Evolutionary conservation across 2,329 filamentous ascomycete species (phyloP), one percentile per base, ranked within the genome.

Genomic region (Fusarium verrucosum): DNA sequence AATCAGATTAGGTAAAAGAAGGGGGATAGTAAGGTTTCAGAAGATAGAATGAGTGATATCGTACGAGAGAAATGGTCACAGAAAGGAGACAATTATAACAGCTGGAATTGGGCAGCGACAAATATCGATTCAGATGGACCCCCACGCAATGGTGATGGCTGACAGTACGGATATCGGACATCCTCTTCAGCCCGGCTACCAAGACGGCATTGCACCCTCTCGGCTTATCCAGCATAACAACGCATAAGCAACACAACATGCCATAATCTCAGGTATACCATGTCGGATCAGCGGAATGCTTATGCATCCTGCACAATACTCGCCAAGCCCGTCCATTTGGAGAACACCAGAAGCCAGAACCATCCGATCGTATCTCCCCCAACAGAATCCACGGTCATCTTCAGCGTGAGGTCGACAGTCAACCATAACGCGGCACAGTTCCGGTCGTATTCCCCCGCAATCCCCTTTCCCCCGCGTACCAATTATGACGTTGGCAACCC

Each of bases 321-420:
- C 5, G 16, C 22, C n/a, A n/a, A 26, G 2, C 32, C 0, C 5
- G 37, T 25, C 23, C 6, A 25, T 25, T 25, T n/a, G n/a, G n/a
- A n/a, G n/a, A n/a, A n/a, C 25, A 30, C 16, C 13, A 16, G 13
- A 23, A 47, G 38, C 32, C 10, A 5, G n/a, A n/a, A n/a, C n/a
- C n/a, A n/a, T n/a, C n/a, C n/a, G n/a, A n/a, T n/a, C n/a, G n/a
- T n/a, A n/a, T n/a, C n/a, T n/a, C n/a, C 28, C 51, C 35, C 57
- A 55, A 60, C 57, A 22, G 1, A 37, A n/a, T n/a, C n/a, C n/a
- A n/a, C n/a, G n/a, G n/a, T n/a, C n/a, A n/a, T n/a, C n/a, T n/a
- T n/a, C n/a, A n/a, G n/a, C n/a, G n/a, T n/a, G n/a, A 57, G 53
- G 53, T 56, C 10, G 53, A 57, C 53, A 47, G 38, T 57, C 53